Conservation (phyloP, 352 stramenopile genomes). For the Phytophthora litchii region DNA sequence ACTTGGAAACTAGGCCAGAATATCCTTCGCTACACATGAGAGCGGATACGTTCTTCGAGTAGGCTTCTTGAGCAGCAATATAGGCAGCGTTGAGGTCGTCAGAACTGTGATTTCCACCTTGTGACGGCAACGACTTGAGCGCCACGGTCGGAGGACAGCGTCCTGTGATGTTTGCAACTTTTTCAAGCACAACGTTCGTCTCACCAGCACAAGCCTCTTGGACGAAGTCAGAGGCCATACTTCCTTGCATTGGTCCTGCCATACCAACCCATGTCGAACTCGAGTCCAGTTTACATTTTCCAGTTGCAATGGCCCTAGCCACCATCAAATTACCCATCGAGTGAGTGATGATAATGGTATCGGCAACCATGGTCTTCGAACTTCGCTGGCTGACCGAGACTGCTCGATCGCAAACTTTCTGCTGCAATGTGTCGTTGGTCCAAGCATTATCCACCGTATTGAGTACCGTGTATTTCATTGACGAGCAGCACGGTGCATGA, state of each 20-base stretch:
- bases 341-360: constrained; percentile 24
- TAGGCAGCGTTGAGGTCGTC: constrained; percentile 16
- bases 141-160: constrained; percentile 2
- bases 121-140: constrained; percentile 18
- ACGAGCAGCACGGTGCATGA: constrained; percentile 8
- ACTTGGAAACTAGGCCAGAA: constrained; percentile 26
- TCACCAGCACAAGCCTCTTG: constrained; percentile 4
- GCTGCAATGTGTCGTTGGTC: background rate
- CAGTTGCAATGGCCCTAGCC: constrained; percentile 18
- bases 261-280: constrained; percentile 30
- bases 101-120: constrained; percentile 19
- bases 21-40: constrained; percentile 34
- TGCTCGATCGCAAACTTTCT: constrained; percentile 12
- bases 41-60: constrained; percentile 20
- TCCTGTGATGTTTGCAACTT: constrained; percentile 2
- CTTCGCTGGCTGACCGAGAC: constrained; percentile 5
- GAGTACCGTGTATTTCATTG: constrained; percentile 15
- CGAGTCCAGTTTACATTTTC: constrained; percentile 14
- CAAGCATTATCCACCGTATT: constrained; percentile 12
- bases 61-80: constrained; percentile 17
- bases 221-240: constrained; percentile 19
- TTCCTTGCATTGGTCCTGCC: constrained; percentile 19
- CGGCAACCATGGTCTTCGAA: background rate
- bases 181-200: constrained; percentile 1
- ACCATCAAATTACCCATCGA: constrained; percentile 21